Evolutionary conservation across 352 stramenopile genomes (phyloP), one percentile per base, ranked within the genome.

Genomic region (Phytophthora nicotianae): DNA sequence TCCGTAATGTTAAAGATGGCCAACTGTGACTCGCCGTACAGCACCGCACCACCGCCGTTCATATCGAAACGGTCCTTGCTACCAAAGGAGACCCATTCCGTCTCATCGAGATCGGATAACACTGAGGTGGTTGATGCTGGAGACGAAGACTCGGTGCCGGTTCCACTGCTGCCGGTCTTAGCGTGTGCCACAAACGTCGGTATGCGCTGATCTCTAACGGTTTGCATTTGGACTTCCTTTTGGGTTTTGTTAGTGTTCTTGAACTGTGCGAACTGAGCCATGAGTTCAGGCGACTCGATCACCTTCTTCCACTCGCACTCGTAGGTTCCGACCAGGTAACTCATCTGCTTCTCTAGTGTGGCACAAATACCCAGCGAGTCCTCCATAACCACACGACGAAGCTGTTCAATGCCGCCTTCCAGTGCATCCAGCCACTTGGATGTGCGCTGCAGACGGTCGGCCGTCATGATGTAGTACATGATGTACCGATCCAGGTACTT

Each of bases 261-360:
- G 68, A 97, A 98, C 68, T 97, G 92, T 16, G 87, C 79, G 65
- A 97, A 98, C 50, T 95, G 76, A 9, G 83, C 78, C 35, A 89
- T 72, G 16, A 86, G 63, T 26, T 86, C 79, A 0, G 90, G 90
- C 24, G 92, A 81, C 62, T 95, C 86, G 42, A 97, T 83, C 66
- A 98, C 90, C 58, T 95, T 91, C 49, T 93, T 92, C 91, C 91
- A 98, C 72, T 98, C 92, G 65, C 96, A 95, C 70, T 97, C 89
- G 78, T 97, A 98, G 19, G 89, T 97, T 66, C 96, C 77, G n/a
- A 98, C 81, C 40, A 97, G 74, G 50, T 87, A 76, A 49, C 79
- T 74, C 90, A 98, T 98, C 38, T 96, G 88, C 65, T 94, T 68
- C 51, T 86, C 76, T 29, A 86, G 65, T 38, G 62, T 91, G 10